Conservation (phyloP, 2,329 filamentous ascomycete species). For the Blastomyces silverae region DNA sequence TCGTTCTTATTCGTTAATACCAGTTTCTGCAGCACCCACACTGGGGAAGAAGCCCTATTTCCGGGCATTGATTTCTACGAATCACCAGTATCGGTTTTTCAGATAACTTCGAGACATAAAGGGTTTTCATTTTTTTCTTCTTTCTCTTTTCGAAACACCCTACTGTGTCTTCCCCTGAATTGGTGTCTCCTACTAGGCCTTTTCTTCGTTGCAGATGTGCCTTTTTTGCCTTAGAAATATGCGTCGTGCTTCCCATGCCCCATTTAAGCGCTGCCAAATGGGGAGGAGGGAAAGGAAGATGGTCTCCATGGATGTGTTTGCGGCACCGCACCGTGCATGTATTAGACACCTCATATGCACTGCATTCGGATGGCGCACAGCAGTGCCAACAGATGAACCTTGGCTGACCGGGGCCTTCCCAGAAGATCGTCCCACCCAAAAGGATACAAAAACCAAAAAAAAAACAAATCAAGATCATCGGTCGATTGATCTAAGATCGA, state of each 20-base stretch:
- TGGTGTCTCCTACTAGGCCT: not conserved
- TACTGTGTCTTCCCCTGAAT: not conserved
- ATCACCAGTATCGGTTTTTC: not conserved
- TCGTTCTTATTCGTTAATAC: not conserved
- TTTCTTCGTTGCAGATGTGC: slow-evolving; percentile 4
- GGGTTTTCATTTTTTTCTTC: not conserved
- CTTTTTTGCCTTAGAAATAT: not conserved
- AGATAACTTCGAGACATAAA: not conserved
- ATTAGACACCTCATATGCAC: slow-evolving; percentile 14
- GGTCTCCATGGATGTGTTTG: slow-evolving; percentile 3
- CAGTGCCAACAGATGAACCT: slow-evolving; percentile 14
- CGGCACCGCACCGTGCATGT: not conserved
- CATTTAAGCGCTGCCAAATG: not conserved
- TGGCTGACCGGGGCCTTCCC: slow-evolving; percentile 6
- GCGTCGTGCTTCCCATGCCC: slow-evolving; percentile 1
- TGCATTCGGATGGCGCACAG: slow-evolving; percentile 11
- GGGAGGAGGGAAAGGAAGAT: too few relatives aligned
- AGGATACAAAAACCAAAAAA: not conserved
- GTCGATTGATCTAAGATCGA: slow-evolving; percentile 10
- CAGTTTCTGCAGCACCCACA: slow-evolving; percentile 10
- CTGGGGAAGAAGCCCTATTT: not conserved
- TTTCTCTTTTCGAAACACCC: not conserved
- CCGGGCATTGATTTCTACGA: not conserved
- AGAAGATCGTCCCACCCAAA: slow-evolving; percentile 13
- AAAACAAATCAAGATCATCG: slow-evolving; percentile 5